Conservation (phyloP, 2,329 filamentous ascomycete genomes). For the Neocucurbitaria cava region DNA sequence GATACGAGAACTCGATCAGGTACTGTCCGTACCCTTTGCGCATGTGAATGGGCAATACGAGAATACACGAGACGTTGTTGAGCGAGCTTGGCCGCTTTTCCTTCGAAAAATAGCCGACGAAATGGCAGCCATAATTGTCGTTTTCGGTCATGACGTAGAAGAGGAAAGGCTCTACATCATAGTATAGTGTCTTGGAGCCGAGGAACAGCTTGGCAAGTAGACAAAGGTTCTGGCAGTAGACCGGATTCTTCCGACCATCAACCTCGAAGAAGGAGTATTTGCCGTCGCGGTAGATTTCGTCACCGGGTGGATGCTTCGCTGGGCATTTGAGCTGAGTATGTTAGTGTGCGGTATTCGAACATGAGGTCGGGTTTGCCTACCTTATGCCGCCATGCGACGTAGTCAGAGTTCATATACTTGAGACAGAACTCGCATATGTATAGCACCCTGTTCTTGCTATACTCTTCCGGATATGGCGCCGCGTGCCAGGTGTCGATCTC, state of each 20-base stretch:
- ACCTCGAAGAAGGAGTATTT: conserved; percentile 97
- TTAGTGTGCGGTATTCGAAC: conserved; percentile 25
- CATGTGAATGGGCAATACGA: conserved; percentile 95
- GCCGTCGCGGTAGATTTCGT: conserved; percentile 94
- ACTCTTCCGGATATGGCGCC: conserved; percentile 96
- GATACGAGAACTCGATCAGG: conserved; percentile 97
- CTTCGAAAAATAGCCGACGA: conserved; percentile 99
- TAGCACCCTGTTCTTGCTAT: conserved; percentile 93
- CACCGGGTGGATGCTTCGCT: conserved; percentile 94
- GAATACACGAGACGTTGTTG: conserved; percentile 97
- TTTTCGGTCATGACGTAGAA: conserved; percentile 98
- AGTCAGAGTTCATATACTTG: conserved; percentile 99
- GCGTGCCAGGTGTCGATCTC: conserved; percentile 99
- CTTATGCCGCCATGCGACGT: conserved; percentile 97
- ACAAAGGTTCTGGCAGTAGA: conserved; percentile 99
- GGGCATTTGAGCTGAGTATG: conserved; percentile 74
- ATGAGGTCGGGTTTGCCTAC: conserved; percentile 26
- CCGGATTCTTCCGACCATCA: conserved; percentile 93
- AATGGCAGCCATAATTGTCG: conserved; percentile 89
- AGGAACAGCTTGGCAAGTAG: conserved; percentile 95
- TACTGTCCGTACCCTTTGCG: conserved; percentile 96
- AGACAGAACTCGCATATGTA: conserved; percentile 99
- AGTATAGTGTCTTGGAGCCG: conserved; percentile 98
- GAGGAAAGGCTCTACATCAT: conserved; percentile 95
- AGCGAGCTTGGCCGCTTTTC: conserved; percentile 93